These are phyloP conservation scores for Colletotrichum eleusines DNA, from an alignment of 2,329 filamentous ascomycete genomes.

Conservation along the genomic window DNA sequence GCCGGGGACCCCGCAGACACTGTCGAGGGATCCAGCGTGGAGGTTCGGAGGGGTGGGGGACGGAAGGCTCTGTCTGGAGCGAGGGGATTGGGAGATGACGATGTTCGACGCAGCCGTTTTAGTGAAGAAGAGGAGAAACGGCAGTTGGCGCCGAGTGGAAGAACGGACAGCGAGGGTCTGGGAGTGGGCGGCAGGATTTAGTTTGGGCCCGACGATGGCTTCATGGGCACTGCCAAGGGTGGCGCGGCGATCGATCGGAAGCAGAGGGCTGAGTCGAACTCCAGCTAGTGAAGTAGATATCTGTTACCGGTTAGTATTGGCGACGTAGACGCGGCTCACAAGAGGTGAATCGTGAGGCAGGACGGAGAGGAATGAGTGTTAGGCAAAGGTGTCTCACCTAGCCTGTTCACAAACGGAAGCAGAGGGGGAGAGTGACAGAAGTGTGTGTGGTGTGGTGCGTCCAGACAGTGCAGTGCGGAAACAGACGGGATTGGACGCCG, in stretches of 20 bases:
- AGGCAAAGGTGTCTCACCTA: constrained; percentile 41
- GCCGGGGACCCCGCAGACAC: constrained; percentile 62
- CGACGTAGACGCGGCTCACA: constrained; percentile 18
- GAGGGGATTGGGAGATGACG: constrained; percentile 37
- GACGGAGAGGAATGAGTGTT: constrained; percentile 30
- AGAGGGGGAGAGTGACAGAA: constrained; percentile 27
- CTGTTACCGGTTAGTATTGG: constrained; percentile 22
- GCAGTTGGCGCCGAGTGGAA: constrained; percentile 20
- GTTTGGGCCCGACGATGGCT: constrained; percentile 38
- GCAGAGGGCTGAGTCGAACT: constrained; percentile 19
- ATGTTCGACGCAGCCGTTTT: constrained; percentile 19
- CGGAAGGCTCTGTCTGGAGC: constrained; percentile 42
- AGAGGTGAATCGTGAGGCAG: constrained; percentile 24
- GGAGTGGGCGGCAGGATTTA: constrained; percentile 37
- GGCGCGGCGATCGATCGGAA: constrained; percentile 24
- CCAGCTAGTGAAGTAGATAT: constrained; percentile 14
- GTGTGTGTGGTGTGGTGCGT: constrained; percentile 21
- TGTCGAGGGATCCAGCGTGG: constrained; percentile 66
- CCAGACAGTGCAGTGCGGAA: constrained; percentile 28
- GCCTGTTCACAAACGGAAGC: constrained; percentile 32
- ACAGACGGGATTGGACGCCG: constrained; percentile 40
- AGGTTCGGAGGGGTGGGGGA: constrained; percentile 39
- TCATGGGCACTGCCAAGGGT: constrained; percentile 36
- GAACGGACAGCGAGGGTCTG: constrained; percentile 22
- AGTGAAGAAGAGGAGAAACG: constrained; percentile 16